phyloP scores from a whole-genome alignment of 345 rosid species.

The Eutrema yunnanense region DNA sequence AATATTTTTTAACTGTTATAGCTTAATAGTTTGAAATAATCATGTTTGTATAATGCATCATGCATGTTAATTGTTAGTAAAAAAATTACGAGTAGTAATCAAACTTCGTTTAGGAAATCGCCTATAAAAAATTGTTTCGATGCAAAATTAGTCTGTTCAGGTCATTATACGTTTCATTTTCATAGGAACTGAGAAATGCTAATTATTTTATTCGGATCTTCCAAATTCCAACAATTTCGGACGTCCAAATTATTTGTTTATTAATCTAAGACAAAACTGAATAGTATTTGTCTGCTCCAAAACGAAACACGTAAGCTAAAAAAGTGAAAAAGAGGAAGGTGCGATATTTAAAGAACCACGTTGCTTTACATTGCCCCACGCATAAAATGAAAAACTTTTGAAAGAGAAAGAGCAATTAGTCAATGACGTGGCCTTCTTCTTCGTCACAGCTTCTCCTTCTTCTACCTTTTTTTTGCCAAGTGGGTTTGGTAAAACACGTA shows the following conservation, averaged over 20 bases:
- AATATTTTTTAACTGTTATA: background rate
- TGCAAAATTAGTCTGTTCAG: background rate
- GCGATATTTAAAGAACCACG: slow-evolving; percentile 28
- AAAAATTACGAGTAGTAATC: background rate
- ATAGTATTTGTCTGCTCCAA: slow-evolving; percentile 9
- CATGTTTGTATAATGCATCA: background rate
- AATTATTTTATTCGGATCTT: background rate
- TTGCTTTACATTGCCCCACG: slow-evolving; percentile 8
- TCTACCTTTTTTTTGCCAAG: slow-evolving; percentile 6
- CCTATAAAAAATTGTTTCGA: background rate
- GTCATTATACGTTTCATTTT: background rate
- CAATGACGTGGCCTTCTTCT: slow-evolving; percentile 5
- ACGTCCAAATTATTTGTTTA: background rate
- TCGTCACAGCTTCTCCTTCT: slow-evolving; percentile 15
- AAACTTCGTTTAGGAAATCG: background rate
- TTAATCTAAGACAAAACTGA: background rate
- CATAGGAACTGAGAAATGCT: background rate
- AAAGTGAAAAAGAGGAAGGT: slow-evolving; percentile 3
- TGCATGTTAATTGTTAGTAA: background rate
- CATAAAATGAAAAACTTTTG: background rate
- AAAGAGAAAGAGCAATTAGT: background rate
- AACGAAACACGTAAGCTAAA: slow-evolving; percentile 24
- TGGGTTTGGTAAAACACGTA: slow-evolving; percentile 14
- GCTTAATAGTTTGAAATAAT: background rate
- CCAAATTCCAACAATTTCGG: background rate